Base-by-base conservation (phyloP, 2,329 filamentous ascomycete species). In the Xenoacremonium recifei region DNA sequence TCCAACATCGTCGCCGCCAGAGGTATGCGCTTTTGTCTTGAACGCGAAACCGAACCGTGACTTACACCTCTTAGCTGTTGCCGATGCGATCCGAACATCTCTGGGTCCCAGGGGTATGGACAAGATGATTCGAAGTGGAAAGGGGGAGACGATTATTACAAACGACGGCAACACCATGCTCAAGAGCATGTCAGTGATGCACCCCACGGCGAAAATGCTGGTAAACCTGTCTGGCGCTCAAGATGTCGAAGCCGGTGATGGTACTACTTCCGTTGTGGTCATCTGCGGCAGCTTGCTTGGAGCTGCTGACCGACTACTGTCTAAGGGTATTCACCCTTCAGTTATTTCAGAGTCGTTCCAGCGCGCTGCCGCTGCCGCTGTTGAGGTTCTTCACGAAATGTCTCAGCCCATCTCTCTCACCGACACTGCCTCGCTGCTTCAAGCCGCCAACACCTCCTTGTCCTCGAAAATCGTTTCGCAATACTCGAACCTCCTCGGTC, bases 151-250 rank as follows among this genome's bases (percentile, higher is more conserved):
- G 44, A 93, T 97, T 68, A 99, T 99, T 73, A 99, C 93, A 63
- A 99, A 99, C 76, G 93, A 99, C 71, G 93, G 93, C 67, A 95
- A 95, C 75, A 99, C 93, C 44, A 99, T 99, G 92, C 75, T 99
- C 63, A 95, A 88, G 74, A 92, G 92, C 76, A 97, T 99, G 93
- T 87, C 89, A 53, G 93, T 99, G 55, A 90, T 99, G 86, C 93
- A 99, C 66, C 93, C 93, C n/a, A 95, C 95, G 36, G 93, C 93
- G 38, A 96, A 96, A 75, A 99, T 99, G 93, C 79, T 99, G 55
- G 93, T 99, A 61, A 91, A 99, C 68, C 80, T 99, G 49, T 95
- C 92, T 60, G 89, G 93, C 55, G 93, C 93, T 53, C 93, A 99
- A 69, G 93, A 99, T 74, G 90, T 99, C 48, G 93, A 99, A 70